Percentiles rank a stretch among this genome's conserved stretches.
Conservation (phyloP, 768 basidiomycete species). For the Lyophyllum semitale region DNA sequence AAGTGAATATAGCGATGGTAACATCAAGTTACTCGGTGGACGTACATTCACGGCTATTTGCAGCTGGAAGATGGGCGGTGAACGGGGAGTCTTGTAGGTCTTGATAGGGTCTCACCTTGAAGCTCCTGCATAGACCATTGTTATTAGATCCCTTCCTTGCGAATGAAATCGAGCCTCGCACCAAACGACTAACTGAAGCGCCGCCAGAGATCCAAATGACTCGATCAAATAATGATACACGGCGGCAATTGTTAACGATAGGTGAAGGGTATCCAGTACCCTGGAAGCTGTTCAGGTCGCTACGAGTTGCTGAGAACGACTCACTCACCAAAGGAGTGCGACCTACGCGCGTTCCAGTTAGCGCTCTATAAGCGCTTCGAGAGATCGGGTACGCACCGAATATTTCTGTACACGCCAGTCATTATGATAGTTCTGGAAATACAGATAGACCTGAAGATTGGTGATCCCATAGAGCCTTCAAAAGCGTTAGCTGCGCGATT, state of each 20-base stretch:
- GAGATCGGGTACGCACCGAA: constrained; percentile 13
- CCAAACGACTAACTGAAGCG: constrained; percentile 12
- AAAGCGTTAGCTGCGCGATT: not conserved
- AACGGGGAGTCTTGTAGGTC: not conserved
- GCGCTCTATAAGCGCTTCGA: not conserved
- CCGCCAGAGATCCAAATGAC: constrained; percentile 22
- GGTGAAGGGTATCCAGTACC: constrained; percentile 25
- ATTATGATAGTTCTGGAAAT: constrained; percentile 22
- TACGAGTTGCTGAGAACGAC: not conserved
- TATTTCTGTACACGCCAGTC: constrained; percentile 23
- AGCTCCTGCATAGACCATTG: constrained; percentile 14
- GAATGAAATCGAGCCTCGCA: constrained; percentile 1
- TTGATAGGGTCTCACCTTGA: constrained; percentile 19
- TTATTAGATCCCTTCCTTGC: not conserved
- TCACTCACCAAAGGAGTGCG: constrained; percentile 20
- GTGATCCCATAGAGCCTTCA: constrained; percentile 21
- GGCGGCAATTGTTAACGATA: constrained; percentile 24
- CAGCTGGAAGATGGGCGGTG: constrained; percentile 11
- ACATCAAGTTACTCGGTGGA: not conserved
- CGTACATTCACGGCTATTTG: constrained; percentile 27
- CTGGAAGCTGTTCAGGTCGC: constrained; percentile 1
- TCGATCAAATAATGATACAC: constrained; percentile 30
- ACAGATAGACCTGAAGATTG: constrained; percentile 24
- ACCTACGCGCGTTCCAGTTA: constrained; percentile 10
- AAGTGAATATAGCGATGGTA: not conserved